Base-by-base conservation (phyloP, 768 basidiomycete species). In the Filobasidium wieringae region DNA sequence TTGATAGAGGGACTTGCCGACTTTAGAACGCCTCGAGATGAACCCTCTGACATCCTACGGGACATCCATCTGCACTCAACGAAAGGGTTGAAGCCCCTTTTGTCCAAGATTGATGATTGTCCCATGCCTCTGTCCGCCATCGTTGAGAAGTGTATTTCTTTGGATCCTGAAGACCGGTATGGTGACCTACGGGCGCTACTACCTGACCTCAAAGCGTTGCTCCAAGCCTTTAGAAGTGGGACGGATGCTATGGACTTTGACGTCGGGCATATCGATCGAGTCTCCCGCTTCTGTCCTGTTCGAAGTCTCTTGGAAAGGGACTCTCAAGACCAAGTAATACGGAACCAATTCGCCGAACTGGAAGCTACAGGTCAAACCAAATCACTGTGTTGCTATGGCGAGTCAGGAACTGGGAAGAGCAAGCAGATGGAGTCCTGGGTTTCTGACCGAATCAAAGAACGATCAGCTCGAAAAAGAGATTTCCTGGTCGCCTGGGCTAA, bases 401-500 rank as follows among this genome's bases (percentile, higher is more conserved):
- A 54, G 4, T 55, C 54, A 1, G 59, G 59, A 4, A 24, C 36
- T 17, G 59, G 59, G 2, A 60, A 60, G 34, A 47, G 40, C 17
- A 36, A 45, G n/a, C 49, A 55, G 30, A 26, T 60, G 5, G 59
- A 60, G 19, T 24, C 17, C 11, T 60, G 59, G 59, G 27, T 24
- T 26, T 49, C 26, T 32, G 30, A 40, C 8, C 19, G 39, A 51
- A 51, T 29, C 30, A 51, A 40, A 50, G 45, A 15, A 37, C 29
- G 52, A 43, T 49, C 26, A 14, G 52, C 56, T 8, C 47, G 56
- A 4, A 37, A 30, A 15, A 33, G 34, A 19, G 51, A 56, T 6
- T 55, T 54, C 22, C 32, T 60, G 29, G 49, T 60, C 4, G 59
- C 32, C 9, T 32, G 52, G 32, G 59, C 59, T 19, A 60, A 97